These are phyloP conservation scores for maize (Zea mays) DNA, from an alignment of 176 grass and related monocot genomes.

Conservation along the genomic window Zm-B73-REFERENCE-NAM-5.0 NC_050104.1:153267501-153268000, in stretches of 20 bases:
- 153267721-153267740: constrained; percentile 32
- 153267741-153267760: constrained; percentile 9
- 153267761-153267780: too few relatives aligned
- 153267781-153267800: too few relatives aligned
- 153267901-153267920: constrained; percentile 8
- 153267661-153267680: background rate
- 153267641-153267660: too few relatives aligned
- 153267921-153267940: background rate
- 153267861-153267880: constrained; percentile 2
- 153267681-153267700: constrained; percentile 2
- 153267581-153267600: too few relatives aligned
- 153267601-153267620: background rate
- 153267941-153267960: background rate
- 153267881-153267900: constrained; percentile 1
- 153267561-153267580: background rate
- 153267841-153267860: background rate
- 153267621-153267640: background rate
- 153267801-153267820: too few relatives aligned
- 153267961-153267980: background rate
- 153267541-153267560: constrained; percentile 33
- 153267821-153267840: background rate
- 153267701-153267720: constrained; percentile 30
- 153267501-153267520: background rate
- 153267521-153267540: constrained; percentile 47
- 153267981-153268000: background rate